These are phyloP conservation scores for Plasmodium relictum DNA, from an alignment of 169 alveolate genomes.

Conservation along the genomic window DNA sequence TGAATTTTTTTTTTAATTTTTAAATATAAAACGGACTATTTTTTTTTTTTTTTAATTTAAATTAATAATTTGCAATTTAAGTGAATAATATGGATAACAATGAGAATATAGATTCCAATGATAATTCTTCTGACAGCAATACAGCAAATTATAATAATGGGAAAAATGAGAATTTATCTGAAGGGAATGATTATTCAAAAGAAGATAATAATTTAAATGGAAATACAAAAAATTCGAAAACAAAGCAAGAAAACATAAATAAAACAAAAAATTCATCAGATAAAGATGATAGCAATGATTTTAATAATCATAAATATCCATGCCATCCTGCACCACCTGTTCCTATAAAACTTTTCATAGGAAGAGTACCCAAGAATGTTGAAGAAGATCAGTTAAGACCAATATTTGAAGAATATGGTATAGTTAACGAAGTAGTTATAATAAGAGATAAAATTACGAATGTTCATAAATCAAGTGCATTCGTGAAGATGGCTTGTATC, in stretches of 20 bases:
- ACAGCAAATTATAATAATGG: conserved; percentile 65
- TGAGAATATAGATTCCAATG: conserved; percentile 73
- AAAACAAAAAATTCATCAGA: conserved; percentile 52
- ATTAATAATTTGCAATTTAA: background rate
- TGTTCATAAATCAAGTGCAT: conserved; percentile 90
- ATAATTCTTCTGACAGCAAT: conserved; percentile 70
- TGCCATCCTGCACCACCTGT: conserved; percentile 94
- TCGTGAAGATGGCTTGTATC: conserved; percentile 90
- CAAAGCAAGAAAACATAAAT: conserved; percentile 22
- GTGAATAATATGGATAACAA: conserved; percentile 41
- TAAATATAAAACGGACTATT: background rate
- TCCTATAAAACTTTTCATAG: conserved; percentile 91
- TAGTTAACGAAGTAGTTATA: conserved; percentile 89
- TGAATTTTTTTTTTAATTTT: background rate
- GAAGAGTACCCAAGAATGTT: conserved; percentile 89
- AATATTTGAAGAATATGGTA: conserved; percentile 90
- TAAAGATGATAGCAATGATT: conserved; percentile 59
- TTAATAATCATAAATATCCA: conserved; percentile 76
- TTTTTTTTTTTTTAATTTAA: background rate
- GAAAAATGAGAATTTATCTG: conserved; percentile 54
- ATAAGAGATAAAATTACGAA: conserved; percentile 90
- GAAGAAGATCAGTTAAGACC: conserved; percentile 88
- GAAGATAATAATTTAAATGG: conserved; percentile 55
- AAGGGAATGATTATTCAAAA: conserved; percentile 50
- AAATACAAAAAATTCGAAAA: conserved; percentile 14